Base-by-base conservation (phyloP, 768 basidiomycete species). In the Botryobasidium botryosum region DNA sequence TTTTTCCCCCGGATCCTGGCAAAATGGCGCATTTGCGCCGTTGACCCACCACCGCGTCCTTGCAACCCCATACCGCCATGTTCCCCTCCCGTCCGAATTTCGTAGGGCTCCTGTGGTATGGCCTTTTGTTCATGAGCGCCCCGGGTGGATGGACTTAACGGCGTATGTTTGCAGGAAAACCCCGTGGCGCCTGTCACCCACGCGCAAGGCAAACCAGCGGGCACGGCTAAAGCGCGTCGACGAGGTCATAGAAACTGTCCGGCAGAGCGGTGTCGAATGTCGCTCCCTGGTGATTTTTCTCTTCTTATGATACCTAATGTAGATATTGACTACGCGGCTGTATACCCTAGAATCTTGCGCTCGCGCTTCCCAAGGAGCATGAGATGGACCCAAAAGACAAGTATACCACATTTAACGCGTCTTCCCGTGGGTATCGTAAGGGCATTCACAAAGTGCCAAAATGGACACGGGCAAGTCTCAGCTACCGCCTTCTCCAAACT, bases 361-460 rank as follows among this genome's bases (percentile, higher is more conserved):
- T 96, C 44, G 71, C 77, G 46, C 67, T 99, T 25, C 94, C 94
- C 40, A 92, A 84, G 57, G 88, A 97, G 58, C 69, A 79, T 51
- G 87, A 94, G 62, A 97, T 97, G 94, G 69, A 65, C 8, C 65
- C 92, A 1, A 75, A 70, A 55, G 92, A 97, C 67, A 99, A 99
- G 62, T 99, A 97, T 65, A 94, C 91, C 3, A 74, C 82, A 17
- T 97, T 90, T 62, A 74, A 72, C 31, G 67, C 72, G 3, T 74
- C 71, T 32, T 64, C 66, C 1, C 67, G 61, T 47, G 81, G 84
- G 5, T 99, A 92, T 61, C 68, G 92, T 35, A 96, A 96, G 56
- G 83, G 86, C 21, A 87, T 94, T 40, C 91, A 97, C 64, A 91
- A 91, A 56, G 83, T 92, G 23, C 91, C 91, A n/a, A 92, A 94